Evolutionary conservation across 495 filamentous ascomycete genomes (phyloP).

Genomic region (Lasiosphaeria miniovina): DNA sequence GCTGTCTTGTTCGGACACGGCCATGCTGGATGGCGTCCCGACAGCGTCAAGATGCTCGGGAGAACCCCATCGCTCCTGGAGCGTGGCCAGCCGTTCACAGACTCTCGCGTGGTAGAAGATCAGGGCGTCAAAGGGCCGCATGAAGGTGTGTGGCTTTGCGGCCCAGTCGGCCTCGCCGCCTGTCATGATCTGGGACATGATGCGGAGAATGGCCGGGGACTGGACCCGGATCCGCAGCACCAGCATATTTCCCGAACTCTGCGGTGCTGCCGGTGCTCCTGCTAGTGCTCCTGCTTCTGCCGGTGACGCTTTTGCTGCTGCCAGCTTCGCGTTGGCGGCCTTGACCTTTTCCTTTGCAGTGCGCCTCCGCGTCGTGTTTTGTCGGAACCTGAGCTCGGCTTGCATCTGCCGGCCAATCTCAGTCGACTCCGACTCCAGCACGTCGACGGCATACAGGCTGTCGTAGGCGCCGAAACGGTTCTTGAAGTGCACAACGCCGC

Average conservation of each 20-base stretch:
- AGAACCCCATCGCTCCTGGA: constrained; percentile 37
- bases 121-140: constrained; percentile 38
- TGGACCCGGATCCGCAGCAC: constrained; percentile 41
- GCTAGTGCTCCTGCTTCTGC: not conserved
- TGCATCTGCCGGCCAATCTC: constrained; percentile 5
- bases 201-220: constrained; percentile 33
- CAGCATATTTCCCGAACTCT: constrained; percentile 18
- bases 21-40: not conserved
- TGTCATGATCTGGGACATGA: constrained; percentile 25
- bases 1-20: constrained; percentile 10
- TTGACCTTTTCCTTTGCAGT: not conserved
- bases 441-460: constrained; percentile 19
- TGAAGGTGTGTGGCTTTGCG: constrained; percentile 30
- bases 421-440: constrained; percentile 8
- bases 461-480: constrained; percentile 20
- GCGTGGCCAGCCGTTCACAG: constrained; percentile 29
- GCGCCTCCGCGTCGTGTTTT: constrained; percentile 1
- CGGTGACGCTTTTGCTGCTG: not conserved
- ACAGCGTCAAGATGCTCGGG: constrained; percentile 26
- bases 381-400: constrained; percentile 9
- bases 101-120: constrained; percentile 38
- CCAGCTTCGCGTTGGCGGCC: not conserved
- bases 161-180: constrained; percentile 22
- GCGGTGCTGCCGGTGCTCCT: not conserved
- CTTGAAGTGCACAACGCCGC: constrained; percentile 24